Base-by-base conservation (phyloP, 495 filamentous ascomycete genomes). In the Penicillium alfredii region DNA sequence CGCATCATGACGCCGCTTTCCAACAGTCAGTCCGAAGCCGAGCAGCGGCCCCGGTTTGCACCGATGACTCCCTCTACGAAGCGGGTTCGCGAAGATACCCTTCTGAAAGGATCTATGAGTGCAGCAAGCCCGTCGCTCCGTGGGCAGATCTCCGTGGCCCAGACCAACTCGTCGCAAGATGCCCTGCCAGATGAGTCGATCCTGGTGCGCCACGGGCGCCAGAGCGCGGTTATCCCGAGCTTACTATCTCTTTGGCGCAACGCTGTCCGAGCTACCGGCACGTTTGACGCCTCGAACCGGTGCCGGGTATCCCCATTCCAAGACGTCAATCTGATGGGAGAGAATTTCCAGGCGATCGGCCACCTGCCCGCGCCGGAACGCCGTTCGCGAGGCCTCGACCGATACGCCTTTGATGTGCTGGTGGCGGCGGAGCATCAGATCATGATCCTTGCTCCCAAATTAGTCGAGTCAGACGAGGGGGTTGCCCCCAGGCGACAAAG, bases 31-130 rank as follows among this genome's bases (percentile, higher is more conserved):
- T 53, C 60, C 5, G 54, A 61, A 29, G 31, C 53, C 62, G 66
- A 53, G 41, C 60, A 64, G 39, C 65, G 43, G 30, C 64, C 77
- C 4, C 77, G 71, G 42, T 81, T 94, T 33, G 82, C 80, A 1
- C 88, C 87, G 0, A 85, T 88, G 81, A 93, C 88, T 4, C 88
- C 88, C 2, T 80, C 84, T 21, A 87, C 88, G 2, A 72, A 86
- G 33, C 79, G 79, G 9, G 45, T 71, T 1, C 71, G 68, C 11
- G 66, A 80, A 47, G 73, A 78, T 35, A 63, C 58, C 1, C 56
- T 81, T 5, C 70, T 81, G 33, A 68, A 66, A 29, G 73, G 72
- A 8, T 50, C 58, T 3, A 42, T 49, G 34, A 55, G 35, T 8
- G 33, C 40, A 10, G 38, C 58, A 11, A 61, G 42, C 21, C 58